Conservation (phyloP, 306 rosid species). For the Elaeagnus macrophylla region DNA sequence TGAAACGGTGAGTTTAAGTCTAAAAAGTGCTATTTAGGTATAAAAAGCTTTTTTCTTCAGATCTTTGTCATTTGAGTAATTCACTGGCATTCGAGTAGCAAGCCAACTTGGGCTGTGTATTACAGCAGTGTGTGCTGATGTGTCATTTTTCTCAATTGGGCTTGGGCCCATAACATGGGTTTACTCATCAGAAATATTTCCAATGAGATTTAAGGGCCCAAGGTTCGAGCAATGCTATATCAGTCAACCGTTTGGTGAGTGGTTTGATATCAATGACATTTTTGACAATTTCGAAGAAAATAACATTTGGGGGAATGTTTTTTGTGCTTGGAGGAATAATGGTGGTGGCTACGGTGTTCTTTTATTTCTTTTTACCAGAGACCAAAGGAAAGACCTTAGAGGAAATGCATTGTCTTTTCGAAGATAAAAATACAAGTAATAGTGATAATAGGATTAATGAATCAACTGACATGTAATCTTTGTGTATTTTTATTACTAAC, state of each 20-base stretch:
- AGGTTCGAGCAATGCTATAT: constrained; percentile 53
- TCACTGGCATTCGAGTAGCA: constrained; percentile 11
- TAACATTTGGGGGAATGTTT: constrained; percentile 65
- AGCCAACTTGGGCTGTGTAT: constrained; percentile 55
- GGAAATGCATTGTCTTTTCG: constrained; percentile 53
- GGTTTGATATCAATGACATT: constrained; percentile 64
- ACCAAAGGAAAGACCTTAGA: constrained; percentile 78
- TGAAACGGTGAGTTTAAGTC: no score
- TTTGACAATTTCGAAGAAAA: constrained; percentile 42
- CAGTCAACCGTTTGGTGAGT: constrained; percentile 69
- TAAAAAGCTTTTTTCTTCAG: no score
- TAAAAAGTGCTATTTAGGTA: no score
- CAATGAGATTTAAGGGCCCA: constrained; percentile 60
- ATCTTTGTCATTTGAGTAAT: no score
- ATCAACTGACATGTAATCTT: neutral
- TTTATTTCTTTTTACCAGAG: constrained; percentile 55
- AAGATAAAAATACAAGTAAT: constrained; percentile 23
- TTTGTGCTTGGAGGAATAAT: constrained; percentile 44
- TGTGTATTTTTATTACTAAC: neutral
- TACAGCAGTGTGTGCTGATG: constrained; percentile 47
- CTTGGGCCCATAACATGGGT: constrained; percentile 89
- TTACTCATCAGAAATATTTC: constrained; percentile 68
- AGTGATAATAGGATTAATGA: neutral
- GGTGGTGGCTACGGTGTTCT: constrained; percentile 49
- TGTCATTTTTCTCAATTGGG: constrained; percentile 77